Percentiles rank a stretch among this genome's conserved stretches.
These are phyloP conservation scores for Thielaviopsis populi DNA, from an alignment of 2,329 filamentous ascomycete genomes.

Conservation along the genomic window DNA sequence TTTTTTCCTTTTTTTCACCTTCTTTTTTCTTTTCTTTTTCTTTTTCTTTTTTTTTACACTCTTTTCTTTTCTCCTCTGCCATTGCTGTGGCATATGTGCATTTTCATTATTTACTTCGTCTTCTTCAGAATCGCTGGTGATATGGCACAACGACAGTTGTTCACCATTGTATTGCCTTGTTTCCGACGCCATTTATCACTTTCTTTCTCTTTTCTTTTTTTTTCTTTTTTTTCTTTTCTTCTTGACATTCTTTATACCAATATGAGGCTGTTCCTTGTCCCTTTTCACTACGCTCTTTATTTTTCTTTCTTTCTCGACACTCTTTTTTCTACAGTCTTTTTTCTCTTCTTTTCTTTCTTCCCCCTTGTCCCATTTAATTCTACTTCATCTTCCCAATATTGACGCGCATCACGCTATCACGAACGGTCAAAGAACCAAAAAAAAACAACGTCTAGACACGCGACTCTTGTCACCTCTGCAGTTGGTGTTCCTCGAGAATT, in stretches of 20 bases:
- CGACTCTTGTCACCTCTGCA: neutral
- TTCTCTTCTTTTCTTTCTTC: neutral
- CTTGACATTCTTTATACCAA: neutral
- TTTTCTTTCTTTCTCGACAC: neutral
- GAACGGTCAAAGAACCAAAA: neutral
- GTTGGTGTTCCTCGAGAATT: neutral
- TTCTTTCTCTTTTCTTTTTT: neutral
- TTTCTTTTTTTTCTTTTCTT: neutral
- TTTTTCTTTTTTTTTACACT: neutral
- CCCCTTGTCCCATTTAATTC: neutral
- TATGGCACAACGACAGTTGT: neutral
- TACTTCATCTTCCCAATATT: neutral
- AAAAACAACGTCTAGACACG: neutral
- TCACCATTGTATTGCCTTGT: too few species aligned
- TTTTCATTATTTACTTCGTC: neutral
- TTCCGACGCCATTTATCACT: neutral
- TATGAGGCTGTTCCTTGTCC: too few species aligned
- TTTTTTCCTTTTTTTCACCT: neutral
- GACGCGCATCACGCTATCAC: neutral
- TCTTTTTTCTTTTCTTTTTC: neutral
- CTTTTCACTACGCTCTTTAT: too few species aligned
- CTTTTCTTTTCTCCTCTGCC: neutral
- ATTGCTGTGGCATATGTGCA: neutral
- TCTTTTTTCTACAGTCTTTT: neutral
- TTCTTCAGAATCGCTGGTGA: neutral